These are phyloP conservation scores for Arthromyces matolae DNA, from an alignment of 768 basidiomycete genomes.

Conservation along the genomic window DNA sequence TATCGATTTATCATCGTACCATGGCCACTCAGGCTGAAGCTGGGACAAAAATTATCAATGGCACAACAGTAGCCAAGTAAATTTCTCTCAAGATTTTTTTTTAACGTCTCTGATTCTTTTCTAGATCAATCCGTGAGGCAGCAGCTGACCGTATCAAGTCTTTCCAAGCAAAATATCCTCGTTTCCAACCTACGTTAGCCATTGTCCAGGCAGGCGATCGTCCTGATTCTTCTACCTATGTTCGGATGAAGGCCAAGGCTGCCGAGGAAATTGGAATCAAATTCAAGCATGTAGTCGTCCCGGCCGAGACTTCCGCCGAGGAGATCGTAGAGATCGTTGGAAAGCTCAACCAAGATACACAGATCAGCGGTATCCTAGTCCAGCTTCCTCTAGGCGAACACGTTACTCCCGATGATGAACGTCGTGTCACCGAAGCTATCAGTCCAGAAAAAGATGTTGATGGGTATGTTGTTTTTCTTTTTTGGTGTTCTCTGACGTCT, in stretches of 20 bases:
- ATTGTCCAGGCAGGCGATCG: slow-evolving; percentile 94
- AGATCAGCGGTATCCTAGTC: slow-evolving; percentile 86
- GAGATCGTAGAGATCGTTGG: slow-evolving; percentile 75
- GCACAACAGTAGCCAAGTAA: slow-evolving; percentile 81
- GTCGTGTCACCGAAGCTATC: slow-evolving; percentile 90
- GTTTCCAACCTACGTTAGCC: slow-evolving; percentile 85
- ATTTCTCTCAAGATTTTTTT: slow-evolving; percentile 18
- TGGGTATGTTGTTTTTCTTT: slow-evolving; percentile 52
- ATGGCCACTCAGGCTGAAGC: slow-evolving; percentile 31
- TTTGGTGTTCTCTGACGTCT: too few relatives aligned
- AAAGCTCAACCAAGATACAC: slow-evolving; percentile 77
- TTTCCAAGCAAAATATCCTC: slow-evolving; percentile 67
- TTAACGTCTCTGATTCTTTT: slow-evolving; percentile 1
- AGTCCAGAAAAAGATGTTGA: slow-evolving; percentile 95
- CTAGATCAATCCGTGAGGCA: slow-evolving; percentile 74
- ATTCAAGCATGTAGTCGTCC: slow-evolving; percentile 73
- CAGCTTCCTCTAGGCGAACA: slow-evolving; percentile 91
- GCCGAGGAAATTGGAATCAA: slow-evolving; percentile 91
- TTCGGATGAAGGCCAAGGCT: slow-evolving; percentile 97
- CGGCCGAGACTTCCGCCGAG: slow-evolving; percentile 66
- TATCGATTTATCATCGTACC: slow-evolving; percentile 36
- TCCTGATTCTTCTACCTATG: slow-evolving; percentile 87
- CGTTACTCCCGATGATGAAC: slow-evolving; percentile 77
- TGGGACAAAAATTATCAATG: slow-evolving; percentile 67
- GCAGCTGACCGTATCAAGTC: slow-evolving; percentile 68